Conservation (phyloP, 2,329 filamentous ascomycete species). For the Samsoniella hepiali region DNA sequence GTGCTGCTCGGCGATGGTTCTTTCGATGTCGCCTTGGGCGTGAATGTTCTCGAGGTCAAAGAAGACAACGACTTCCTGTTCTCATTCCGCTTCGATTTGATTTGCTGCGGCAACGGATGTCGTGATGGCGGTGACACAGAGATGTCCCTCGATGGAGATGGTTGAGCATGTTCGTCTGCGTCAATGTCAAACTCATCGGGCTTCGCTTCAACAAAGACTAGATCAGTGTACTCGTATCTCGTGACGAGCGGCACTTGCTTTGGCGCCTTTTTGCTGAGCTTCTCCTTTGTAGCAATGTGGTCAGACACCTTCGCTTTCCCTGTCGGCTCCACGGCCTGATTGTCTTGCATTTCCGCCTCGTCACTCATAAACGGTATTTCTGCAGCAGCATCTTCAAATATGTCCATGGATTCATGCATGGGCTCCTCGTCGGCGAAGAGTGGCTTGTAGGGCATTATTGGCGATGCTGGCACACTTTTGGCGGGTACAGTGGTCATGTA, state of each 20-base stretch:
- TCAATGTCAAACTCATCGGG: background rate
- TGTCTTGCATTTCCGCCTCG: background rate
- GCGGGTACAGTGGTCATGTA: background rate
- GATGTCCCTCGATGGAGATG: background rate
- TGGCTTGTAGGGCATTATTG: background rate
- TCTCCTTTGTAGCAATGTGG: background rate
- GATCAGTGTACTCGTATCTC: background rate
- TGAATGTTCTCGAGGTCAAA: background rate
- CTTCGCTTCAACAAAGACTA: background rate
- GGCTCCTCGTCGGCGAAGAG: background rate
- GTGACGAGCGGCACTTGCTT: background rate
- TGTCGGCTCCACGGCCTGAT: background rate
- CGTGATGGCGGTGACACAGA: background rate
- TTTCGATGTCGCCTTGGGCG: background rate
- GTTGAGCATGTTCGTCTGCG: background rate
- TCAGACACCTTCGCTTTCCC: background rate
- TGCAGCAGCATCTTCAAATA: background rate
- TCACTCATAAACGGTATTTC: background rate
- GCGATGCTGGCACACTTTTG: background rate
- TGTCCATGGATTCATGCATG: background rate
- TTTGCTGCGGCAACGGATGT: conserved; percentile 5
- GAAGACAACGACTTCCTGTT: background rate
- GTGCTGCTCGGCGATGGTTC: background rate
- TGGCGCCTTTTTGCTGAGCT: background rate
- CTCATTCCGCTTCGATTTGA: background rate